These are phyloP conservation scores for Phytophthora boehmeriae DNA, from an alignment of 352 stramenopile genomes.

Conservation along the genomic window DNA sequence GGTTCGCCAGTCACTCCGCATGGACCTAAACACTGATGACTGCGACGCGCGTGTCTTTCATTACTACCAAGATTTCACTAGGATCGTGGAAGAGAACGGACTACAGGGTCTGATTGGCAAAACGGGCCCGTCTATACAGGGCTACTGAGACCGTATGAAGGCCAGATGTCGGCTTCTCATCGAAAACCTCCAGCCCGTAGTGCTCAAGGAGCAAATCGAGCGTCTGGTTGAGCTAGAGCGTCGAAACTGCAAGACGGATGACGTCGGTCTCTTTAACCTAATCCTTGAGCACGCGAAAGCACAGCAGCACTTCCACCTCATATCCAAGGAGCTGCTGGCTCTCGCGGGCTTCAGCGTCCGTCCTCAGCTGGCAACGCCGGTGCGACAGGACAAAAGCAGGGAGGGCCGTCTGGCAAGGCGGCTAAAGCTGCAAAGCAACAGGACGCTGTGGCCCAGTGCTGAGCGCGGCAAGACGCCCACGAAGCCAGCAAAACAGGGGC, in stretches of 20 bases:
- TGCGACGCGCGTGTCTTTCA: constrained; percentile 15
- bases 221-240: constrained; percentile 19
- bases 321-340: too few relatives aligned
- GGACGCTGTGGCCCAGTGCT: too few relatives aligned
- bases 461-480: too few relatives aligned
- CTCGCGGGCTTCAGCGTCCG: too few relatives aligned
- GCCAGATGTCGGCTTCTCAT: constrained; percentile 1
- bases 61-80: constrained; percentile 22
- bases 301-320: constrained; percentile 6
- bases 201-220: constrained; percentile 9
- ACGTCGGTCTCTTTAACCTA: constrained; percentile 11
- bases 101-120: constrained; percentile 14
- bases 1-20: constrained; percentile 15
- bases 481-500: not conserved
- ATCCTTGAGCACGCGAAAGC: constrained; percentile 16
- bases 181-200: constrained; percentile 4
- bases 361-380: too few relatives aligned
- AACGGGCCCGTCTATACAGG: constrained; percentile 1
- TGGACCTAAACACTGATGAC: constrained; percentile 20
- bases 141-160: constrained; percentile 9
- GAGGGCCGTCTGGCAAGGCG: too few relatives aligned
- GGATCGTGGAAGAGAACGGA: constrained; percentile 18
- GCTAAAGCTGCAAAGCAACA: not conserved
- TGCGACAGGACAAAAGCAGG: not conserved
- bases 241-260: constrained; percentile 1